phyloP scores from a whole-genome alignment of 2,329 filamentous ascomycete genomes.

The Colletotrichum liaoningense region DNA sequence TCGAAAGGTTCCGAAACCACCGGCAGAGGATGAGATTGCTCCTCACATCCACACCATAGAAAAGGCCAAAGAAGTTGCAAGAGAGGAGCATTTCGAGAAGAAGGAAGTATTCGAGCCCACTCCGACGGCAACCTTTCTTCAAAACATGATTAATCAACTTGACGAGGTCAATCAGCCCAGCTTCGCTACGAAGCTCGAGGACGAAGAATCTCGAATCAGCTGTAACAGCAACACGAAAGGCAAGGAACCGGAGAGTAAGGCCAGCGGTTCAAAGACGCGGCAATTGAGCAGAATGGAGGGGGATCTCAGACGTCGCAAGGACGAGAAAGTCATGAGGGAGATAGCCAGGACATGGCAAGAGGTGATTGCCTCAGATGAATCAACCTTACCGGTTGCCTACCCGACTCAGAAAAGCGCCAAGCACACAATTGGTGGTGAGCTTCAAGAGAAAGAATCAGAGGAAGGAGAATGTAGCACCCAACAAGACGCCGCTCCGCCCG shows the following conservation, averaged over 20 bases:
- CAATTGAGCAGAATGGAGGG: background rate
- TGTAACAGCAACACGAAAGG: background rate
- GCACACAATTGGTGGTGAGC: background rate
- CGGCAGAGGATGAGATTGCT: background rate
- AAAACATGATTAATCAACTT: background rate
- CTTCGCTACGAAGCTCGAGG: too few relatives aligned
- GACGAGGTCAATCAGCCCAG: background rate
- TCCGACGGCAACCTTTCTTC: background rate
- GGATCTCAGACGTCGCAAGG: background rate
- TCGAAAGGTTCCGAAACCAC: background rate
- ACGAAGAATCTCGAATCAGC: background rate
- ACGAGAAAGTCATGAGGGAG: background rate
- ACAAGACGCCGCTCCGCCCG: background rate
- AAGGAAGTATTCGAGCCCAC: background rate
- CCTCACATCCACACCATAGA: background rate
- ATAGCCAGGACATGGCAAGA: background rate
- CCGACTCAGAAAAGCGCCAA: background rate
- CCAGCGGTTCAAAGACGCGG: background rate
- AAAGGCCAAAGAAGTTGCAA: background rate
- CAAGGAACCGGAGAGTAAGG: background rate
- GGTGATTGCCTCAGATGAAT: background rate
- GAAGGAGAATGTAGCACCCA: background rate
- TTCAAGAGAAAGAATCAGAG: background rate
- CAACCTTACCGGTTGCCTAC: background rate
- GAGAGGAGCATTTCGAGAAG: background rate